Evolutionary conservation across 2,329 filamentous ascomycete genomes (phyloP), one percentile per base, ranked within the genome.

Genomic region (Magnaporthiopsis incrustans): DNA sequence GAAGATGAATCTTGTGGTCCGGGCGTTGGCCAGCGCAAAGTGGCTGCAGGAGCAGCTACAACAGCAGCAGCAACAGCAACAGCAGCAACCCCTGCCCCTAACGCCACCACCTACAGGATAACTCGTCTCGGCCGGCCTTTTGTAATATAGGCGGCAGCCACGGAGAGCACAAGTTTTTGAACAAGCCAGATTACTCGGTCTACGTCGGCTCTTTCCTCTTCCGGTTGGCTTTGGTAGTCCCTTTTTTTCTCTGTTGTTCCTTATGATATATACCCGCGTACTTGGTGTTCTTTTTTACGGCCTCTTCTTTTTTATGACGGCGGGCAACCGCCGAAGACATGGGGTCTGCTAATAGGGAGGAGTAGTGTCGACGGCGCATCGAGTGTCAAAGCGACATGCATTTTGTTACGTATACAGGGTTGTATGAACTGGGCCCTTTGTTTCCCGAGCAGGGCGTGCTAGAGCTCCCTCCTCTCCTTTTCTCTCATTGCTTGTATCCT

Each of bases 1-100:
- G 65, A 86, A 83, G 76, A 86, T 89, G 74, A 77, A 80, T 68
- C 70, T 76, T 14, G 76, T 85, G n/a, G 76, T 80, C 44, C 67
- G 65, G 30, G 66, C 64, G 12, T 65, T 71, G 57, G 30, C 44
- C 22, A 53, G 8, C n/a, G 44, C 44, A 25, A 53, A 11, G 57
- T 26, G 30, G 57, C 57, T 18, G 57, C 57, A 58, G 57, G 26
- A 58, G 57, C 25, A 25, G 5, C 57, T 27, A 32, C 26, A 58
- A 22, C 57, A 58, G 12, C 57, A 58, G 8, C 57, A 26, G 25
- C 57, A 58, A 18, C 15, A 30, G 7, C 57, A 25, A 30, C 7
- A 30, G 3, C 44, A 25, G 30, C 30, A 30, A 30, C 30, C 18
- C n/a, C n/a, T 53, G 44, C 8, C n/a, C 44, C 44, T 22, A 10